These are phyloP conservation scores for Chlorella sp. DNA, from an alignment of 139 green algal genomes.

Conservation along the genomic window DNA sequence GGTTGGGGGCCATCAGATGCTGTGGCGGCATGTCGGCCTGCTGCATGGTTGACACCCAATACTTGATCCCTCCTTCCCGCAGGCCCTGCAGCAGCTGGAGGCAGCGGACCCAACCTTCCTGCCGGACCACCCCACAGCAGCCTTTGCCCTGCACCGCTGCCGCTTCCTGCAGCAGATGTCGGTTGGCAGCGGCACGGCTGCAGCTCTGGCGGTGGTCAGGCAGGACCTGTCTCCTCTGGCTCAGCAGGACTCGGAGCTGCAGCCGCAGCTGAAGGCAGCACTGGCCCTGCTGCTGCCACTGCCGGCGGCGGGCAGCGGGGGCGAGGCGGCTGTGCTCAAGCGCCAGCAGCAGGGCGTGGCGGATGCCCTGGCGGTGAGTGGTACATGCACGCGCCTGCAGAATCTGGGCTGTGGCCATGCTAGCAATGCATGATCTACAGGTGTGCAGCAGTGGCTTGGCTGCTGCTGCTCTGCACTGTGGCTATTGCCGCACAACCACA, in stretches of 20 bases:
- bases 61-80: not conserved
- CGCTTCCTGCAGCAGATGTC: slow-evolving; percentile 12
- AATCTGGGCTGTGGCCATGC: not conserved
- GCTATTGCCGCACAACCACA: no score
- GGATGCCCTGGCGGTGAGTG: not conserved
- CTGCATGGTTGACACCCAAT: no score
- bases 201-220: slow-evolving; percentile 1
- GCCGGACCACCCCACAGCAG: not conserved
- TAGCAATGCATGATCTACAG: no score
- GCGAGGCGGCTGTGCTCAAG: not conserved
- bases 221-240: slow-evolving; percentile 21
- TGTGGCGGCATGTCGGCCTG: no score
- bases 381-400: not conserved
- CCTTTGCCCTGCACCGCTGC: slow-evolving; percentile 25
- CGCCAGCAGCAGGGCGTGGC: not conserved
- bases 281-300: slow-evolving; percentile 22
- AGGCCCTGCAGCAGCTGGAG: not conserved
- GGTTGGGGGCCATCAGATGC: no score
- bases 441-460: not conserved
- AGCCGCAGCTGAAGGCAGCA: slow-evolving; percentile 17
- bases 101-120: slow-evolving; percentile 12
- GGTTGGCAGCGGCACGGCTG: not conserved
- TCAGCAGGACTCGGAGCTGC: slow-evolving; percentile 7
- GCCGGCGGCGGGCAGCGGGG: not conserved
- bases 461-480: not conserved